A percentile compares a stretch with the other conserved stretches of the same genome.
These are phyloP conservation scores for Ceratobasidium theobromae DNA, from an alignment of 1,284 basidiomycete species.

Conservation along the genomic window DNA sequence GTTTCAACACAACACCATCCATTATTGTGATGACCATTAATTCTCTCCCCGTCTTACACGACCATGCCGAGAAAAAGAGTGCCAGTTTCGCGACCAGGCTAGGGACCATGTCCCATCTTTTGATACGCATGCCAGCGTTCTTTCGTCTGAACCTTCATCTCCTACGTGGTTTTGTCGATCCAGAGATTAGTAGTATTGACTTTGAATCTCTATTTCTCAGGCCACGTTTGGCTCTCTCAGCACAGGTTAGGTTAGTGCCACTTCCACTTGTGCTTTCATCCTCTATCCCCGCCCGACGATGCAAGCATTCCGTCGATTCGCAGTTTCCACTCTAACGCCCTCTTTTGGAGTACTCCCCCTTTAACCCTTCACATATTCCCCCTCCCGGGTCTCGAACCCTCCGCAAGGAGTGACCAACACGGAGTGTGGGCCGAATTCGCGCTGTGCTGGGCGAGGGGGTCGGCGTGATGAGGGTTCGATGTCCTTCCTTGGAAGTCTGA, in stretches of 20 bases:
- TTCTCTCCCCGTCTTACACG: constrained; percentile 85
- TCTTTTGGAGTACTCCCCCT: constrained; percentile 66
- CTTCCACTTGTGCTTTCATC: constrained; percentile 31
- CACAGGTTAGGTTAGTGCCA: constrained; percentile 41
- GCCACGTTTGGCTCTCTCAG: background rate
- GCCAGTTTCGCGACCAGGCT: constrained; percentile 58
- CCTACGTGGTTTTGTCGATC: background rate
- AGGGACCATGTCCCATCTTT: constrained; percentile 55
- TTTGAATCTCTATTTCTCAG: background rate
- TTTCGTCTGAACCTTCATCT: constrained; percentile 61
- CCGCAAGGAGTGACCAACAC: constrained; percentile 47
- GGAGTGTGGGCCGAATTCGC: constrained; percentile 66
- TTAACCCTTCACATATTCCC: constrained; percentile 62
- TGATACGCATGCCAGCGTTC: constrained; percentile 74
- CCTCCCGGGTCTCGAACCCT: constrained; percentile 63
- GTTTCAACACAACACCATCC: constrained; percentile 31
- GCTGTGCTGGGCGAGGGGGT: constrained; percentile 65
- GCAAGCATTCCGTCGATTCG: constrained; percentile 68
- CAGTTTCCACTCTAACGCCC: constrained; percentile 75
- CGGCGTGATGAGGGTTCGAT: constrained; percentile 57
- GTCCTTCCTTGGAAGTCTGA: constrained; percentile 79
- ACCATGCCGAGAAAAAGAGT: constrained; percentile 71
- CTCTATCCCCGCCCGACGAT: constrained; percentile 49
- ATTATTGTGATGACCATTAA: constrained; percentile 58
- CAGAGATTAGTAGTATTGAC: background rate